Conservation (phyloP, 192 early-diverging fungal genomes). For the Rhizophagus clarus region DNA sequence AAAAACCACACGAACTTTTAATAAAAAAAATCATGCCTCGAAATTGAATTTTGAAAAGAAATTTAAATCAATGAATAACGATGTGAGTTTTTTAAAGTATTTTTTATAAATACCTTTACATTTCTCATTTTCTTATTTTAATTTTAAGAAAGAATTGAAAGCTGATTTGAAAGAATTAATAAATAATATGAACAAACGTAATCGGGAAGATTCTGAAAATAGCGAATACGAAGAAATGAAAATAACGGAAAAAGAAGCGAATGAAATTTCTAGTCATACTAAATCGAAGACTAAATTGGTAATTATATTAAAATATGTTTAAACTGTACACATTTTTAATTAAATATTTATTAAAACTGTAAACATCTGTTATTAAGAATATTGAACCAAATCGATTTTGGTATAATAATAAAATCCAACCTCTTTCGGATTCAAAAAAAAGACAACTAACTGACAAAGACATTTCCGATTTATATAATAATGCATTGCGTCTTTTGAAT, state of each 20-base stretch:
- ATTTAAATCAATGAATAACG: no score
- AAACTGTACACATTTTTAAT: neutral
- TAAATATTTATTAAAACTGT: neutral
- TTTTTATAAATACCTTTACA: neutral
- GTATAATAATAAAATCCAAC: constrained; percentile 6
- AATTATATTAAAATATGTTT: neutral
- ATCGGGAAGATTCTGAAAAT: neutral
- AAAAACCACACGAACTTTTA: no score
- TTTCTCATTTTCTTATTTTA: neutral
- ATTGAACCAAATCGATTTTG: constrained; percentile 10
- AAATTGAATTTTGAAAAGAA: no score
- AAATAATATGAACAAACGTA: neutral
- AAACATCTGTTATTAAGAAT: neutral
- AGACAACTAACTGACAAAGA: neutral
- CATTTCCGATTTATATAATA: neutral
- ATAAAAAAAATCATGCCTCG: no score
- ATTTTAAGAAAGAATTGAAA: neutral
- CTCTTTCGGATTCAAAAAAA: neutral
- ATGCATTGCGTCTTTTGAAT: constrained; percentile 48
- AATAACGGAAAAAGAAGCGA: neutral
- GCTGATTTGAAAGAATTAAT: neutral
- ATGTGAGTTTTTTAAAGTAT: no score
- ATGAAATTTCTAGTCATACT: neutral
- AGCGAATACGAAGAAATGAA: neutral
- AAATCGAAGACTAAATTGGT: neutral